Evolutionary conservation across 331 rosid species (phyloP).

Genomic region (Prunus yedoensis): DNA sequence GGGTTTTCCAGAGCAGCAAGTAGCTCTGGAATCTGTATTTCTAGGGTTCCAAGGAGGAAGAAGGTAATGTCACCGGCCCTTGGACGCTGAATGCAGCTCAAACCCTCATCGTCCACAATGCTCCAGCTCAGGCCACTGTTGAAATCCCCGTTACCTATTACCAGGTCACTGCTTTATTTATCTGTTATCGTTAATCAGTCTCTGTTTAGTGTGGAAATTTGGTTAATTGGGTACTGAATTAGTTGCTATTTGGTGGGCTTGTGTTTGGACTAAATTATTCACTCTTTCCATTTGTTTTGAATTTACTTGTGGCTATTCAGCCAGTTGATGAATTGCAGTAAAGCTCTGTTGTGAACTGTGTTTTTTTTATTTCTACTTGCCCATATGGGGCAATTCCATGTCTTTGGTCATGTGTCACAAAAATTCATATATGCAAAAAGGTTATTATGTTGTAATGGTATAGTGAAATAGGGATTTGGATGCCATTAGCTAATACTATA

Average conservation of each 20-base stretch:
- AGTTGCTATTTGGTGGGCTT: background rate
- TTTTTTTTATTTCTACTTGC: background rate
- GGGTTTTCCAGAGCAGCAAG: slow-evolving; percentile 24
- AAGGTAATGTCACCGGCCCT: slow-evolving; percentile 26
- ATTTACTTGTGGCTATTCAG: background rate
- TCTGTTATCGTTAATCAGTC: background rate
- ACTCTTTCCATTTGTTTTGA: background rate
- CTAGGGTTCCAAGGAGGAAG: slow-evolving; percentile 36
- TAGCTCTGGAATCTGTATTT: slow-evolving; percentile 28
- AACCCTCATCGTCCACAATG: slow-evolving; percentile 39
- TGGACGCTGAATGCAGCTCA: slow-evolving; percentile 55
- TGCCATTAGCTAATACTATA: background rate
- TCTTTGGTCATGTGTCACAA: background rate
- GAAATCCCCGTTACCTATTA: slow-evolving; percentile 79
- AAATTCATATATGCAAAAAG: background rate
- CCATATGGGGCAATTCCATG: background rate
- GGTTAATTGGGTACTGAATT: background rate
- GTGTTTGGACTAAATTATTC: background rate
- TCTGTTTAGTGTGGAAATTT: background rate
- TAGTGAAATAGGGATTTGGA: background rate
- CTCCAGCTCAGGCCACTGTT: slow-evolving; percentile 31
- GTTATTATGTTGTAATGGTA: background rate
- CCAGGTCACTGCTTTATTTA: slow-evolving; percentile 50
- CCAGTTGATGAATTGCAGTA: background rate
- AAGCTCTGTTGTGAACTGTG: background rate